Percentiles rank a stretch among this genome's conserved stretches.
phyloP scores from a whole-genome alignment of 768 basidiomycete species.

The Boletus rubropictus region DNA sequence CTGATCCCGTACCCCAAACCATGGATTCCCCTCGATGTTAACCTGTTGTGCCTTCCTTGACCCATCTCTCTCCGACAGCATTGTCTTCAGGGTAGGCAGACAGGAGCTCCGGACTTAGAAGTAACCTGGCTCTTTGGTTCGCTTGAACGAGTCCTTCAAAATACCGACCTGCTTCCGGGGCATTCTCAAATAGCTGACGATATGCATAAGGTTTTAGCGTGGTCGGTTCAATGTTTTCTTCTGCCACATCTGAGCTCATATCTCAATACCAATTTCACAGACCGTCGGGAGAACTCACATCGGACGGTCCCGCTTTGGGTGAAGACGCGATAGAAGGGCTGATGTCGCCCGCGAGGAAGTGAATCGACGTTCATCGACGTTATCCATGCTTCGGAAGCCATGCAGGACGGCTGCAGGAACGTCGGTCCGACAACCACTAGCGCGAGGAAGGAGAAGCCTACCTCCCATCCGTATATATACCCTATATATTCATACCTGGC shows the following conservation, averaged over 20 bases:
- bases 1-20: not conserved
- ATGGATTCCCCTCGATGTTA: not conserved
- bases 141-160: conserved; percentile 31
- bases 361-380: conserved; percentile 37
- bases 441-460: conserved; percentile 13
- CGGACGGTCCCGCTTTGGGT: conserved; percentile 31
- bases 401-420: conserved; percentile 30
- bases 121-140: conserved; percentile 32
- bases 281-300: conserved; percentile 29
- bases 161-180: conserved; percentile 30
- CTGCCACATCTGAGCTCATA: conserved; percentile 30
- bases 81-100: conserved; percentile 46
- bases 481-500: conserved; percentile 36
- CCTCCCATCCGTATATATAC: conserved; percentile 48
- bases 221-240: conserved; percentile 30
- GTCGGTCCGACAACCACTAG: not conserved
- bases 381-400: conserved; percentile 40
- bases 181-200: conserved; percentile 21
- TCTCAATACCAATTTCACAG: not conserved
- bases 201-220: conserved; percentile 15
- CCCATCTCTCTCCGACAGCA: conserved; percentile 32
- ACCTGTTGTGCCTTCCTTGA: conserved; percentile 16
- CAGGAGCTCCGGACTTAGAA: conserved; percentile 39
- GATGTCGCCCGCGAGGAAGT: conserved; percentile 37
- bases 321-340: conserved; percentile 46